Evolutionary conservation across 2,329 filamentous ascomycete species (phyloP).

Genomic region (Clarireedia paspali): DNA sequence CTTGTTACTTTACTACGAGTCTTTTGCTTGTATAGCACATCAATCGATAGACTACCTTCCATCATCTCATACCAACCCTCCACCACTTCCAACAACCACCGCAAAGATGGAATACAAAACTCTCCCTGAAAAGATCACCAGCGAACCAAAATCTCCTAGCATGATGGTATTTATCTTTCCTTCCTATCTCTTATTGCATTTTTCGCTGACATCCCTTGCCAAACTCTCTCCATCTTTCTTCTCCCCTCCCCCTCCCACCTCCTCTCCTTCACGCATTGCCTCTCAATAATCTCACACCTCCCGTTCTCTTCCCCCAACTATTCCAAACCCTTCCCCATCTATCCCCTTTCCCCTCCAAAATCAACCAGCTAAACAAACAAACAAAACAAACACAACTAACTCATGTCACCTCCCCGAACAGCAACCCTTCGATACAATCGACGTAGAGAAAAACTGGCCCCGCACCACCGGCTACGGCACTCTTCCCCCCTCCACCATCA

Average conservation of each 20-base stretch:
- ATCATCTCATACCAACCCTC: neutral
- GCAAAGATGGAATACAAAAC: slow-evolving; percentile 2
- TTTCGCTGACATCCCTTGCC: too few species aligned
- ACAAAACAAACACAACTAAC: neutral
- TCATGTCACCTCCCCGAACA: neutral
- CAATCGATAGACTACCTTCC: neutral
- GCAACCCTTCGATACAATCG: slow-evolving; percentile 1
- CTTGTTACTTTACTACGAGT: neutral
- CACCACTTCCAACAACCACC: neutral
- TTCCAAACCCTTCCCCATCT: too few species aligned
- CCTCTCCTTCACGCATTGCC: too few species aligned
- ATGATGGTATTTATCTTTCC: neutral
- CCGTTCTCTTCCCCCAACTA: too few species aligned
- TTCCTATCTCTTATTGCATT: too few species aligned
- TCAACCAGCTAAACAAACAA: too few species aligned
- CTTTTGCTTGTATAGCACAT: neutral
- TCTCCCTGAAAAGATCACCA: neutral
- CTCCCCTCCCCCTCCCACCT: neutral
- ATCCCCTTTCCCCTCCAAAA: too few species aligned
- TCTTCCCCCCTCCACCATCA: neutral
- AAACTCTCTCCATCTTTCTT: neutral
- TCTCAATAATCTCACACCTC: too few species aligned
- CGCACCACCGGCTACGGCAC: neutral
- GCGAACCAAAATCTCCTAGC: neutral
- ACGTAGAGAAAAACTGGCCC: neutral